Evolutionary conservation across 495 filamentous ascomycete species (phyloP).

Genomic region (Tuber melanosporum): DNA sequence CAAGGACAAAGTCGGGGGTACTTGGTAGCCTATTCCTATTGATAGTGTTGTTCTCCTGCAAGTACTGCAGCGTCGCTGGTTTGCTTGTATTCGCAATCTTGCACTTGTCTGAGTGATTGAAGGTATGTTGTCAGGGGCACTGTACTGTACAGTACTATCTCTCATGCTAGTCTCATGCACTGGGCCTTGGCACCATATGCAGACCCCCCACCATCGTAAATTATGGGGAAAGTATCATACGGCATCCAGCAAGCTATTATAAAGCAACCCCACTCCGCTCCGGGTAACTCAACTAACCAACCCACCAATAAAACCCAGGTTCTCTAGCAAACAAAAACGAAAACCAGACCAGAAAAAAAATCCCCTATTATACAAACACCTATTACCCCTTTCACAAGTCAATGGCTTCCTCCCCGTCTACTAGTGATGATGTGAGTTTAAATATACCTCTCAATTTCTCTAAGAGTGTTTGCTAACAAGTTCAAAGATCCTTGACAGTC

Average conservation of each 20-base stretch:
- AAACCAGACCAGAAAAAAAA: not conserved
- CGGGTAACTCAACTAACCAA: not conserved
- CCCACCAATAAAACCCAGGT: not conserved
- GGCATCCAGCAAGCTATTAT: not conserved
- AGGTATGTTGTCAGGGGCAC: no score
- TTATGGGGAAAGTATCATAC: not conserved
- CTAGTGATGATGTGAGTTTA: constrained; percentile 50
- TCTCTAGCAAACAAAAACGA: not conserved
- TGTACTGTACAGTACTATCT: no score
- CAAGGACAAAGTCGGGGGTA: no score
- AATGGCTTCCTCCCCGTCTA: constrained; percentile 51
- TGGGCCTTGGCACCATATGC: no score
- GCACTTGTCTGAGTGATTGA: no score
- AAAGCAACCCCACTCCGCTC: not conserved
- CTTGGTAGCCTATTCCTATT: no score
- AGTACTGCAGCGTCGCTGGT: no score
- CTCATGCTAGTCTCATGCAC: no score
- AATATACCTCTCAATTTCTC: constrained; percentile 8
- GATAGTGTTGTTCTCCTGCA: no score
- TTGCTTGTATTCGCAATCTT: no score
- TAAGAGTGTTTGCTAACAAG: not conserved
- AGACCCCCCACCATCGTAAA: not conserved
- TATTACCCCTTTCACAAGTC: constrained; percentile 7
- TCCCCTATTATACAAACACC: not conserved
- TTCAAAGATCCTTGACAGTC: constrained; percentile 57